phyloP scores from a whole-genome alignment of 768 basidiomycete species.

The Phanerochaete sordida region DNA sequence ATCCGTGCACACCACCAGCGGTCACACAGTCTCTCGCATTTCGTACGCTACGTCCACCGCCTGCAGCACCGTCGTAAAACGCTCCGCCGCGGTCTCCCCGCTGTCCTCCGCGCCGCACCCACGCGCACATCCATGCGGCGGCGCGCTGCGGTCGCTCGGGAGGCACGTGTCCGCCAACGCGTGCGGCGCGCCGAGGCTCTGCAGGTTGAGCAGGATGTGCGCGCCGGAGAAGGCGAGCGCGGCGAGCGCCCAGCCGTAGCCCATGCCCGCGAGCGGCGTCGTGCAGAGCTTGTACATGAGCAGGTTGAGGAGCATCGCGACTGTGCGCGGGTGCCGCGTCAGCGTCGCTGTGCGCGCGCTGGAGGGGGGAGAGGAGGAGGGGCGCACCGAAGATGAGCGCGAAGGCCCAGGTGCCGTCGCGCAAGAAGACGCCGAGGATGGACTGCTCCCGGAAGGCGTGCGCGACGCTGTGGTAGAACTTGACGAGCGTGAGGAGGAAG shows the following conservation, averaged over 20 bases:
- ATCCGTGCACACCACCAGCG: too few relatives aligned
- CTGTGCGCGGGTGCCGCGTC: background rate
- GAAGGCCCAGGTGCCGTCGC: constrained; percentile 11
- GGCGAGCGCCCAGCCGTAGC: constrained; percentile 7
- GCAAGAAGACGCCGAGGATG: constrained; percentile 7
- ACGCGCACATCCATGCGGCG: background rate
- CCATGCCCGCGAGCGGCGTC: constrained; percentile 14
- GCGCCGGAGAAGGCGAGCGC: constrained; percentile 1
- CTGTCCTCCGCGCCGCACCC: background rate
- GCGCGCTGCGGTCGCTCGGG: background rate
- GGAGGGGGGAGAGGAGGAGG: background rate
- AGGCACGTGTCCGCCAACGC: background rate
- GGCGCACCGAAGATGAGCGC: constrained; percentile 5
- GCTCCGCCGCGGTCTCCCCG: background rate
- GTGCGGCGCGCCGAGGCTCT: background rate
- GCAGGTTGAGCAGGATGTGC: constrained; percentile 7
- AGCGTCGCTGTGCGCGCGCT: too few relatives aligned
- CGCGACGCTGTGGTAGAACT: constrained; percentile 1
- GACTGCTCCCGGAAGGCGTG: background rate
- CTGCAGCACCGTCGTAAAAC: background rate
- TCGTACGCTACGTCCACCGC: background rate
- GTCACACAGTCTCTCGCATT: background rate
- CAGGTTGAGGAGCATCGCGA: constrained; percentile 15
- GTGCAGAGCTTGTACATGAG: constrained; percentile 16
- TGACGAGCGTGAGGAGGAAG: constrained; percentile 5